These are phyloP conservation scores for Colletotrichum costaricense DNA, from an alignment of 2,329 filamentous ascomycete species.

Conservation along the genomic window DNA sequence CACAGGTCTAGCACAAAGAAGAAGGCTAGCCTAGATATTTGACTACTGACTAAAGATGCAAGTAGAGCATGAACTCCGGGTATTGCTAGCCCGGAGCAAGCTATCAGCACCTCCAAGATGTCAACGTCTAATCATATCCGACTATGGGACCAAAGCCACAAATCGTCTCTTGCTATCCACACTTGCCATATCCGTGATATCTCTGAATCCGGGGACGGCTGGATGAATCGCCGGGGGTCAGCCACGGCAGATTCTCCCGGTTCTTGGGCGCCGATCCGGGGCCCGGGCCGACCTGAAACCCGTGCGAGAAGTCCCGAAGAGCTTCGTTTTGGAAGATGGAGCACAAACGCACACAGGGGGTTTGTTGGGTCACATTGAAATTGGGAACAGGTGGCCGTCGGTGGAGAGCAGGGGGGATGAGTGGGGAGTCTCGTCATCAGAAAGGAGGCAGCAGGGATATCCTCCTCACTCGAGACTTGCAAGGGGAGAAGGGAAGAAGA, in stretches of 20 bases:
- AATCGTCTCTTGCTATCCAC: not conserved
- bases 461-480: not conserved
- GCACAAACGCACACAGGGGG: not conserved
- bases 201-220: not conserved
- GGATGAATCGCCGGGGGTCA: not conserved
- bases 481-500: not conserved
- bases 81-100: not conserved
- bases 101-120: not conserved
- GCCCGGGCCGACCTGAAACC: constrained; percentile 15
- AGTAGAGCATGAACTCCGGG: too few relatives aligned
- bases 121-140: not conserved
- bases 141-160: not conserved
- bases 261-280: constrained; percentile 4
- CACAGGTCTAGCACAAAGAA: not conserved
- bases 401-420: constrained; percentile 2
- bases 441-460: constrained; percentile 15
- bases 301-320: constrained; percentile 5
- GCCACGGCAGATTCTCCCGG: not conserved
- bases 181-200: not conserved
- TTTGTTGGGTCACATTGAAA: not conserved
- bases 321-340: constrained; percentile 7
- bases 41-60: too few relatives aligned
- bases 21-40: not conserved
- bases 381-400: constrained; percentile 5
- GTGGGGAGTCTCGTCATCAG: constrained; percentile 1